Conservation (phyloP, 352 stramenopile genomes). For the Plasmopara muralis region DNA sequence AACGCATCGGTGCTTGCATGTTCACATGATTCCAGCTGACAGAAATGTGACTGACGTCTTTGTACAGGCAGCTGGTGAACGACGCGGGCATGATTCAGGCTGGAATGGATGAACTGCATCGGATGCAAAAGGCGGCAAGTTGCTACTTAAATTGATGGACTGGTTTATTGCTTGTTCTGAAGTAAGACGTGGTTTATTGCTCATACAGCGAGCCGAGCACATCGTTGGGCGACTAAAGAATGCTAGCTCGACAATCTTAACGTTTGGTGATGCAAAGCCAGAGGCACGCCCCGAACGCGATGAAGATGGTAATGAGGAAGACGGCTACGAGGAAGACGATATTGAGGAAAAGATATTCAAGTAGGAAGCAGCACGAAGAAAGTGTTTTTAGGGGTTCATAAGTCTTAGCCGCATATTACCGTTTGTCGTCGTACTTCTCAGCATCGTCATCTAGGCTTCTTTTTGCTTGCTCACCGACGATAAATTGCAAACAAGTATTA, state of each 20-base stretch:
- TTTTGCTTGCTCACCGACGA: slow-evolving; percentile 18
- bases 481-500: slow-evolving; percentile 8
- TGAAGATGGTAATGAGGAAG: slow-evolving; percentile 14
- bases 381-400: slow-evolving; percentile 4
- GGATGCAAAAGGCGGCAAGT: slow-evolving; percentile 45
- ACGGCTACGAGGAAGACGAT: slow-evolving; percentile 6
- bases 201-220: slow-evolving; percentile 27
- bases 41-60: slow-evolving; percentile 6
- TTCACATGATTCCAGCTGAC: background rate
- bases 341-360: slow-evolving; percentile 12
- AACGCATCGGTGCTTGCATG: slow-evolving; percentile 21
- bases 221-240: slow-evolving; percentile 40
- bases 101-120: slow-evolving; percentile 52
- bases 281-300: slow-evolving; percentile 13
- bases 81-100: slow-evolving; percentile 50
- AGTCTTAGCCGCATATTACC: slow-evolving; percentile 27
- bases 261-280: slow-evolving; percentile 30
- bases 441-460: slow-evolving; percentile 14
- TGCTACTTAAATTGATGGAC: background rate
- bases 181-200: background rate
- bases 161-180: background rate
- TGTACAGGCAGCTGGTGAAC: slow-evolving; percentile 38
- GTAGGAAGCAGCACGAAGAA: slow-evolving; percentile 9
- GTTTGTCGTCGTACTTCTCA: slow-evolving; percentile 20
- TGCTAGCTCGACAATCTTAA: slow-evolving; percentile 51